Evolutionary conservation across 2,329 filamentous ascomycete species (phyloP), one percentile per base, ranked within the genome.

Genomic region (Curvularia lunata): DNA sequence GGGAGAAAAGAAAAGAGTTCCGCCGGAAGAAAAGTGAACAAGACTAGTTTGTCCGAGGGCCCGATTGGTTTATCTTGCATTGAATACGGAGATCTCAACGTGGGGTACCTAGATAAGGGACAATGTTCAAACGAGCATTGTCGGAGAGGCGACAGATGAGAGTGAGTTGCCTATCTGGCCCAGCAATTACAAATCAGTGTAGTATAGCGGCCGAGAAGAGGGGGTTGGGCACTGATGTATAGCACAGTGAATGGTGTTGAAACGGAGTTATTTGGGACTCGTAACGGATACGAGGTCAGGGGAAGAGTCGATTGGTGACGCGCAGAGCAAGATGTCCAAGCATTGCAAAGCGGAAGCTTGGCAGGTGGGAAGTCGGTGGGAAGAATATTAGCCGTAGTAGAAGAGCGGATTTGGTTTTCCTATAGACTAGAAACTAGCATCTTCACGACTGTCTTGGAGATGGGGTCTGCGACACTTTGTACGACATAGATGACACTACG

Each of bases 111-210:
- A 48, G 34, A 18, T 32, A 52, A 47, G 51, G 40, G 19, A 37
- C 32, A n/a, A 9, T 12, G 46, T 27, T 59, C 56, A 59, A 62
- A 62, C 61, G 23, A 30, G 45, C 46, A 57, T 7, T 34, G 58
- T 62, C 58, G 23, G 61, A 62, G 34, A 30, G 34, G 16, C 45
- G 18, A 30, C 19, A 30, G 43, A 34, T n/a, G 19, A 7, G 27
- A 32, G 54, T 18, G 45, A 46, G 16, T 18, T 6, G 16, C 13
- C 32, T 37, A 6, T 37, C 7, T 18, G 19, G 27, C 9, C 12
- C 25, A 21, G 27, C 41, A 27, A 41, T 54, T 52, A 43, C 49
- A 57, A 56, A 60, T 50, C 7, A 28, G 1, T 5, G 13, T 42
- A 16, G 40, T 13, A 5, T 42, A 42, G 40, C 23, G 12, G 32